Base-by-base conservation (phyloP, 1,284 basidiomycete species). In the Ustilago loliicola region DNA sequence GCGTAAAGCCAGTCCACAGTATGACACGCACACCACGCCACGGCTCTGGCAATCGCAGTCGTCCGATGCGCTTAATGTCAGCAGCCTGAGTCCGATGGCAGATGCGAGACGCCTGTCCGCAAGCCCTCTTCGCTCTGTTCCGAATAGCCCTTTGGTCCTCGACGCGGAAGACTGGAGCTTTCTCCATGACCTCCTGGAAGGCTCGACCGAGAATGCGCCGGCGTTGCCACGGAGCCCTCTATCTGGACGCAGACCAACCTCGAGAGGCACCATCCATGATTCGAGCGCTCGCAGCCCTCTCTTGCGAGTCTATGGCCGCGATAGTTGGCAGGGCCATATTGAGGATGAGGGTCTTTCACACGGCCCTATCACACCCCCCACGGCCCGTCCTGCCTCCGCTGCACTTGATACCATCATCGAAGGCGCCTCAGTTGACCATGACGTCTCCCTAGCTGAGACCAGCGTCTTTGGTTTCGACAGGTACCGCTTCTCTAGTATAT, bases 351-450 rank as follows among this genome's bases (percentile, higher is more conserved):
- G 30, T 19, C 9, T 3, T 2, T 8, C 48, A 5, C 19, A 40
- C 10, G 29, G 32, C 4, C 19, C 48, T 7, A 10, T 10, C 32
- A 63, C 52, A 3, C 52, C 61, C 2, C 34, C 57, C 3, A 57
- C 68, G 0, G 34, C 55, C 2, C 30, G 62, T 30, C 62, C 62
- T 2, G 52, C n/a, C 2, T 70, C 68, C 2, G 47, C 38, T 15
- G 47, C 48, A 1, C 58, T 70, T 4, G 60, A 65, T 8, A 54
- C 68, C 1, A 70, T 70, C 23, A 21, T 57, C 17, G 68, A 70
- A 40, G 52, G 47, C 6, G 53, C 57, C 8, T 56, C 67, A 5
- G 4, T 60, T 5, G 66, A 57, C 17, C 62, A 64, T 8, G 48
- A 61, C 32, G 36, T 48, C 1, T 61, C 62, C 0, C 19, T 61